Base-by-base conservation (phyloP, 176 grass and related monocot genomes). In the Cymbopogon citratus region DNA sequence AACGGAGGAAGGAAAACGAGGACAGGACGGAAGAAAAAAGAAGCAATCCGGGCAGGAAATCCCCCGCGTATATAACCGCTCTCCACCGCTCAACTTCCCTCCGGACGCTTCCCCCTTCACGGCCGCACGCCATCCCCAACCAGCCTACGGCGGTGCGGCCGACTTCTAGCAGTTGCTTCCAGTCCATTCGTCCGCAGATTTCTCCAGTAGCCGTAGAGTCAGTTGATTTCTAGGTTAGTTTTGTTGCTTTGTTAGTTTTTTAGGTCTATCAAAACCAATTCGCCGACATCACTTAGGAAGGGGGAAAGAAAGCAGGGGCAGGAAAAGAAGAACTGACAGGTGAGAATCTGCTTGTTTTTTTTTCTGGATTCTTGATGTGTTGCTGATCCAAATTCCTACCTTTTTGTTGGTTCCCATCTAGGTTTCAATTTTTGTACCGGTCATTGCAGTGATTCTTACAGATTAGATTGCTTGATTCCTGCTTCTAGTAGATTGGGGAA, bases 71-170 rank as follows among this genome's bases (percentile, higher is more conserved):
- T 75, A 85, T 74, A 79, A 75, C 60, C 9, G 46, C 76, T 75
- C 75, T 75, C 75, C 87, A 84, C 81, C 87, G 81, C 88, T 83
- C 80, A 36, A 72, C 59, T n/a, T 28, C 26, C 54, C 80, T 14
- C 21, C n/a, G 41, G 38, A 71, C 78, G 29, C 87, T 75, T 21
- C 61, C 63, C 45, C 54, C 21, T 59, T 9, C 21, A 43, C 33
- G 27, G 45, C 82, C 72, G 16, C 15, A 28, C 43, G 18, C 79
- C 24, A 31, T 59, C 56, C 69, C 21, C 60, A 67, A 23, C 56
- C 10, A 59, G n/a, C 23, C 23, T 25, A 12, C n/a, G n/a, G 56
- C n/a, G 41, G 59, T 14, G 59, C 25, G 23, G 63, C 49, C 24
- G 54, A 60, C 13, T 88, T 66, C 27, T 68, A 33, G 59, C 24